Conservation (phyloP, 305 asterid species). For the Fraxinus sp. region DNA sequence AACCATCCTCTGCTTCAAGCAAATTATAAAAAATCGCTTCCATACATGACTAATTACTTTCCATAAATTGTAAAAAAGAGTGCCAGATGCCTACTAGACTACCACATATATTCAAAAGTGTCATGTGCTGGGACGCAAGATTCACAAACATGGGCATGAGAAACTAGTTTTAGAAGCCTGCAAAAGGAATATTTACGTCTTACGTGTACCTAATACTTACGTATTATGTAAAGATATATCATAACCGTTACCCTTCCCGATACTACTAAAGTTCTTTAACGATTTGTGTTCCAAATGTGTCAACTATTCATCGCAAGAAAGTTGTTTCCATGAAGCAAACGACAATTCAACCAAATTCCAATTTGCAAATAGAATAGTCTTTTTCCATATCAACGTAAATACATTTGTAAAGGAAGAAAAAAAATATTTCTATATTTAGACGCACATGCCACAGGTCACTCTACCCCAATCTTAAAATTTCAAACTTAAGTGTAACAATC, state of each 20-base stretch:
- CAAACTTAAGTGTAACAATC: constrained; percentile 1
- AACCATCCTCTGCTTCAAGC: background rate
- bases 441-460: background rate
- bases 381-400: background rate
- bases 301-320: background rate
- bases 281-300: background rate
- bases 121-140: background rate
- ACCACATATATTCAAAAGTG: background rate
- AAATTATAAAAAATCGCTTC: background rate
- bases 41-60: background rate
- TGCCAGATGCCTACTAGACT: background rate
- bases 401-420: background rate
- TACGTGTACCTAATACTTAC: background rate
- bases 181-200: background rate
- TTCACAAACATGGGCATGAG: background rate
- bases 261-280: background rate
- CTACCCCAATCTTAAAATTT: background rate
- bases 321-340: constrained; percentile 4
- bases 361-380: background rate
- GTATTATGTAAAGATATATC: background rate
- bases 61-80: background rate
- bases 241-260: background rate
- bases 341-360: background rate
- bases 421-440: constrained; percentile 1
- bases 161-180: background rate